phyloP scores from a whole-genome alignment of 2,329 filamentous ascomycete genomes.

The Botrytis paeoniae region DNA sequence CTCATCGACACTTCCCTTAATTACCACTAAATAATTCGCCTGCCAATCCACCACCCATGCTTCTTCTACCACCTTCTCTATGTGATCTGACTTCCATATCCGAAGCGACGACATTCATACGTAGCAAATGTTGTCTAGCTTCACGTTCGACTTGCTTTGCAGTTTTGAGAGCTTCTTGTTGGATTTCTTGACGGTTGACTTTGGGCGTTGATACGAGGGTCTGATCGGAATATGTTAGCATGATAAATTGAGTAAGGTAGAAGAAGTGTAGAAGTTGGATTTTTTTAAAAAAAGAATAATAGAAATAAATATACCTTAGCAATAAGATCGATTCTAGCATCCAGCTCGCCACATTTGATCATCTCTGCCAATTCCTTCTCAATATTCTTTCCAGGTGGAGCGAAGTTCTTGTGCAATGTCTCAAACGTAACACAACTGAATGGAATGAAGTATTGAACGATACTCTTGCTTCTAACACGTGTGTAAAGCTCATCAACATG shows the following conservation, averaged over 20 bases:
- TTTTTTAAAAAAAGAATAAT: background rate
- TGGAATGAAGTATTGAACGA: conserved; percentile 86
- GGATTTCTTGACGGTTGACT: conserved; percentile 66
- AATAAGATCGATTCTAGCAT: conserved; percentile 81
- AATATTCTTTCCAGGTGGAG: conserved; percentile 57
- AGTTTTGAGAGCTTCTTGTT: conserved; percentile 64
- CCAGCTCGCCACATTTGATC: conserved; percentile 69
- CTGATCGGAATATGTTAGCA: conserved; percentile 40
- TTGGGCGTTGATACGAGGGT: conserved; percentile 69
- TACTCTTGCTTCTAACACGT: conserved; percentile 82
- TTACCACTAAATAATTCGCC: conserved; percentile 12
- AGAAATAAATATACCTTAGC: conserved; percentile 55
- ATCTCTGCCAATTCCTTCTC: conserved; percentile 73
- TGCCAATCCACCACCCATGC: background rate
- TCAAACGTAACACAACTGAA: conserved; percentile 84
- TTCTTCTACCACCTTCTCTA: conserved; percentile 17
- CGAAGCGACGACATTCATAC: conserved; percentile 71
- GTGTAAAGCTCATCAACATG: conserved; percentile 70
- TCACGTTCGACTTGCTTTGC: conserved; percentile 71
- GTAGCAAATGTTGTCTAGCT: conserved; percentile 71
- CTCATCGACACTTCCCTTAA: background rate
- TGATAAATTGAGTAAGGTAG: background rate
- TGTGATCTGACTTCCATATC: conserved; percentile 62
- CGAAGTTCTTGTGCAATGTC: conserved; percentile 76
- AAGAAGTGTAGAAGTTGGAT: background rate